A percentile compares a stretch with the other conserved stretches of the same genome.
Evolutionary conservation across 495 filamentous ascomycete species (phyloP).

Genomic region (Antarctomyces pellizariae): DNA sequence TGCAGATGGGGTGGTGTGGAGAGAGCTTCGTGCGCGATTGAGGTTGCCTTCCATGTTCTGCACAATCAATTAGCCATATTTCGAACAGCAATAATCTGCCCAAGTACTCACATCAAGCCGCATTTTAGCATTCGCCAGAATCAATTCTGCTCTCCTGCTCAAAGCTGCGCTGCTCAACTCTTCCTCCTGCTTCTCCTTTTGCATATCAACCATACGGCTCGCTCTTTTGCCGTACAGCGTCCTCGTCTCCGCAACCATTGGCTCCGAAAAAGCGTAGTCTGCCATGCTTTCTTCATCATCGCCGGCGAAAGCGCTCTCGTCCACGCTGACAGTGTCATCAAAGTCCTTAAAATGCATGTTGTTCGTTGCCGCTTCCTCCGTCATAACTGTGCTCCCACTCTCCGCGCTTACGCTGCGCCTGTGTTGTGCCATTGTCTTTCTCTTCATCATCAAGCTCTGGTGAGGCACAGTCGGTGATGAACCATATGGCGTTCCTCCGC

Average conservation of each 20-base stretch:
- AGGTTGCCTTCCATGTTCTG: constrained; percentile 88
- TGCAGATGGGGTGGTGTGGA: constrained; percentile 33
- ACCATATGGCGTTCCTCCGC: constrained; percentile 7
- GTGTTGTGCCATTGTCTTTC: constrained; percentile 14
- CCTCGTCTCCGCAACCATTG: constrained; percentile 7
- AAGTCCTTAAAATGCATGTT: constrained; percentile 30
- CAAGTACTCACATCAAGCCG: constrained; percentile 47
- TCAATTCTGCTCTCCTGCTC: constrained; percentile 65
- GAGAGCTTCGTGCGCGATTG: constrained; percentile 49
- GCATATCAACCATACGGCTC: background rate
- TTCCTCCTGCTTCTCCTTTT: constrained; percentile 14
- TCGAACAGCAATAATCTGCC: background rate
- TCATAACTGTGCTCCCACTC: constrained; percentile 27
- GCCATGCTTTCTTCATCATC: constrained; percentile 35
- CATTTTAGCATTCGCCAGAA: constrained; percentile 76
- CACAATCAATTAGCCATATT: constrained; percentile 7
- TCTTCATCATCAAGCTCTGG: constrained; percentile 17
- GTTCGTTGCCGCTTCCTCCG: constrained; percentile 17
- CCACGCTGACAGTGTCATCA: constrained; percentile 29
- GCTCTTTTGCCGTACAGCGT: no score
- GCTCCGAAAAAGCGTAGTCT: constrained; percentile 12
- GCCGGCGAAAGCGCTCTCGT: constrained; percentile 31
- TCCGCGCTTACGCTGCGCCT: constrained; percentile 9
- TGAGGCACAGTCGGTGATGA: constrained; percentile 19
- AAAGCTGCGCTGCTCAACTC: constrained; percentile 45